These are phyloP conservation scores for Saccharomyces mikatae DNA, from an alignment of 805 yeast genomes.

Conservation along the genomic window DNA sequence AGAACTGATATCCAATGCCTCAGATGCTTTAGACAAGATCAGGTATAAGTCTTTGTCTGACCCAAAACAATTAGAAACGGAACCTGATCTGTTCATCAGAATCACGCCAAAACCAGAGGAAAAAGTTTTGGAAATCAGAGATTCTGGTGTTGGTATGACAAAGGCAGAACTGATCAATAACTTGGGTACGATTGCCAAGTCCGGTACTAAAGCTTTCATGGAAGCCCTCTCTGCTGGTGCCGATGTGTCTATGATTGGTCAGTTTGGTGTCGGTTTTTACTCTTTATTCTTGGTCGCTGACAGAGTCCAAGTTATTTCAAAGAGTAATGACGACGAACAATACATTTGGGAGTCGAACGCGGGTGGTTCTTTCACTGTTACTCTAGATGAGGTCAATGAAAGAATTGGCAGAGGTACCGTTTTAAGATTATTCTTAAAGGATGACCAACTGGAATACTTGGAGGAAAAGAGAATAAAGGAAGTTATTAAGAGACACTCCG, in stretches of 20 bases:
- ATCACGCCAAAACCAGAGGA: slow-evolving; percentile 93
- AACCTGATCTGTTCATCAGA: slow-evolving; percentile 95
- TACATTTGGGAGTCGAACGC: slow-evolving; percentile 99
- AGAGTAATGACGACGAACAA: slow-evolving; percentile 98
- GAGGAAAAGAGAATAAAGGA: slow-evolving; percentile 99
- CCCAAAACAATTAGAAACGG: slow-evolving; percentile 84
- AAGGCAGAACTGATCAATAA: slow-evolving; percentile 97
- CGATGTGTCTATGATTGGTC: slow-evolving; percentile 99
- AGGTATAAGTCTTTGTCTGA: slow-evolving; percentile 94
- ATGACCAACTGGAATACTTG: slow-evolving; percentile 96
- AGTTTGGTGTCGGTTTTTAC: slow-evolving; percentile 99
- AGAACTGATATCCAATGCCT: slow-evolving; percentile 97
- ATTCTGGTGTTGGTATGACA: slow-evolving; percentile 99
- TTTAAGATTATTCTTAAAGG: slow-evolving; percentile 93
- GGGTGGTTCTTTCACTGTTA: slow-evolving; percentile 97
- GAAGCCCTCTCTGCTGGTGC: slow-evolving; percentile 99
- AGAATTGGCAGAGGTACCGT: slow-evolving; percentile 90
- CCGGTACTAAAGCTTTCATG: slow-evolving; percentile 99
- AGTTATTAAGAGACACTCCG: slow-evolving; percentile 98
- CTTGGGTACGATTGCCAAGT: slow-evolving; percentile 99
- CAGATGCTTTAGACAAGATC: slow-evolving; percentile 98
- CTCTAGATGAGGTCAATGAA: slow-evolving; percentile 82
- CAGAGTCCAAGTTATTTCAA: slow-evolving; percentile 95
- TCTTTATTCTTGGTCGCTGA: slow-evolving; percentile 98
- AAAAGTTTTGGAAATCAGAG: slow-evolving; percentile 93